phyloP scores from a whole-genome alignment of 2,329 filamentous ascomycete genomes.

The Aspergillus sp. region DNA sequence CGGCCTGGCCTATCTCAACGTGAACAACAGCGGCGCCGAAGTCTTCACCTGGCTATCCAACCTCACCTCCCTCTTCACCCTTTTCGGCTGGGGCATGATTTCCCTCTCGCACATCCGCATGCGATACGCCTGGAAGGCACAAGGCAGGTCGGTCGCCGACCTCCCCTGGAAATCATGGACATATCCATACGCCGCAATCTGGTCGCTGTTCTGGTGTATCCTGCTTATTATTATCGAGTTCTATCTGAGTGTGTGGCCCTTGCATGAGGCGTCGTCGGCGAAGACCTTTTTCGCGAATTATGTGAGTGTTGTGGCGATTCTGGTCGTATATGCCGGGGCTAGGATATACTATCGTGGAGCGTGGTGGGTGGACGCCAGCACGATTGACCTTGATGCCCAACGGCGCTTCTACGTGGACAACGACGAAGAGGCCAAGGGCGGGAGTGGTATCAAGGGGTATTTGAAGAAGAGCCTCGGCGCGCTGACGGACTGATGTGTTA shows the following conservation, averaged over 20 bases:
- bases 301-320: conserved; percentile 39
- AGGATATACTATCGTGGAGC: conserved; percentile 36
- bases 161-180: conserved; percentile 43
- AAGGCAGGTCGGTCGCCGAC: conserved; percentile 32
- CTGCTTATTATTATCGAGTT: conserved; percentile 45
- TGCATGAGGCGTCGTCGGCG: conserved; percentile 28
- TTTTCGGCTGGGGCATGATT: conserved; percentile 43
- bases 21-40: conserved; percentile 34
- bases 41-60: conserved; percentile 48
- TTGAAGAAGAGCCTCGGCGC: too few relatives aligned
- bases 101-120: conserved; percentile 42
- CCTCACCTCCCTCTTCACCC: conserved; percentile 42
- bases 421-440: too few relatives aligned
- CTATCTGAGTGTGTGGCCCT: conserved; percentile 45
- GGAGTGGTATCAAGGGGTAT: too few relatives aligned
- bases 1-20: conserved; percentile 41
- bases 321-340: conserved; percentile 39
- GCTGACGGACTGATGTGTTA: too few relatives aligned
- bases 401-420: too few relatives aligned
- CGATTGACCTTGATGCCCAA: conserved; percentile 30
- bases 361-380: conserved; percentile 28
- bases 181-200: conserved; percentile 41
- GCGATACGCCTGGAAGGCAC: conserved; percentile 37
- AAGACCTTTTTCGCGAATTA: conserved; percentile 46
- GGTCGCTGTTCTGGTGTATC: conserved; percentile 41